Percentiles rank a stretch among this genome's conserved stretches.
Evolutionary conservation across 2,329 filamentous ascomycete species (phyloP).

Genomic region (Didymella keratinophila): DNA sequence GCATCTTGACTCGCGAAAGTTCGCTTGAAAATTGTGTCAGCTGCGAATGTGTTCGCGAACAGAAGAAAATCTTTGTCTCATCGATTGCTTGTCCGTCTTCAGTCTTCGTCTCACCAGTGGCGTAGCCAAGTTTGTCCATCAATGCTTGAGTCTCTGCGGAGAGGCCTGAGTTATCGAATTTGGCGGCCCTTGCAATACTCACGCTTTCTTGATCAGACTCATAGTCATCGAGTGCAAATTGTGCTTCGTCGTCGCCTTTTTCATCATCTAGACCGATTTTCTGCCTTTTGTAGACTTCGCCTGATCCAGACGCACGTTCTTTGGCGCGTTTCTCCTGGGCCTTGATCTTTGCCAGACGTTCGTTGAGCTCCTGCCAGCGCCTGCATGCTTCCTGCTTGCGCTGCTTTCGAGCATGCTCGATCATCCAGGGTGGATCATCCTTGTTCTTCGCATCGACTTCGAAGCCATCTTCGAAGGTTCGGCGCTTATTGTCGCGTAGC

Average conservation of each 20-base stretch:
- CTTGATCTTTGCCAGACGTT: slow-evolving; percentile 70
- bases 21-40: slow-evolving; percentile 87
- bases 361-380: slow-evolving; percentile 76
- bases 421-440: slow-evolving; percentile 84
- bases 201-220: slow-evolving; percentile 67
- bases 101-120: slow-evolving; percentile 49
- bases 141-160: slow-evolving; percentile 79
- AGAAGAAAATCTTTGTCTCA: slow-evolving; percentile 87
- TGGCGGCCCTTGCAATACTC: slow-evolving; percentile 24
- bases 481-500: slow-evolving; percentile 82
- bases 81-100: slow-evolving; percentile 63
- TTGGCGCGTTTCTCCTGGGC: slow-evolving; percentile 68
- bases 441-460: slow-evolving; percentile 58
- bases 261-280: slow-evolving; percentile 26
- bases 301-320: slow-evolving; percentile 57
- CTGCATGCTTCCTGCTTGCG: slow-evolving; percentile 71
- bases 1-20: slow-evolving; percentile 77
- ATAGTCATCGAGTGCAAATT: slow-evolving; percentile 80
- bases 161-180: slow-evolving; percentile 57
- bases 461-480: slow-evolving; percentile 63
- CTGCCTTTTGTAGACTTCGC: slow-evolving; percentile 55
- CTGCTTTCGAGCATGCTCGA: slow-evolving; percentile 76
- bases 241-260: slow-evolving; percentile 61
- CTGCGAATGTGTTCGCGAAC: slow-evolving; percentile 91
- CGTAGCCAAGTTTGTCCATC: slow-evolving; percentile 66